Evolutionary conservation across 2,329 filamentous ascomycete species (phyloP).

Genomic region (Cladophialophora bantiana): DNA sequence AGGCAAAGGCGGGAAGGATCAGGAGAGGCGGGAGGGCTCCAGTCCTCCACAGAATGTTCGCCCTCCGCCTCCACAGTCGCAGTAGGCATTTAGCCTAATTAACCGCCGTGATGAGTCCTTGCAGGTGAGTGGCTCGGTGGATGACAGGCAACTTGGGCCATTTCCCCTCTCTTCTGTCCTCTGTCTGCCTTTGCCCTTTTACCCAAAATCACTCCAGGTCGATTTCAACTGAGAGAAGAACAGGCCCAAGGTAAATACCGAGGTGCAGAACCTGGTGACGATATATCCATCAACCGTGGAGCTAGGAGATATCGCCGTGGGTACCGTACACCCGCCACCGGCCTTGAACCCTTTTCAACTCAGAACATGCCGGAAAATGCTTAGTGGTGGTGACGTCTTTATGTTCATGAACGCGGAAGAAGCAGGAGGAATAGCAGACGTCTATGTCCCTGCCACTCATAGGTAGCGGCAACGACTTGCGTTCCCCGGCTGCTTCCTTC

Average conservation of each 20-base stretch:
- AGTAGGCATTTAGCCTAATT: constrained; percentile 22
- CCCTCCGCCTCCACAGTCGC: constrained; percentile 29
- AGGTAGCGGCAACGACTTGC: background rate
- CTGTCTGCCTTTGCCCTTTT: constrained; percentile 17
- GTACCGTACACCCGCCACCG: background rate
- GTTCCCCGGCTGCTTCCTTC: background rate
- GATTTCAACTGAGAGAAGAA: background rate
- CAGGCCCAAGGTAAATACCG: background rate
- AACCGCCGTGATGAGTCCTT: background rate
- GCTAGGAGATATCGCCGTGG: background rate
- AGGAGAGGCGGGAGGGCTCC: constrained; percentile 23
- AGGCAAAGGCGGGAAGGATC: constrained; percentile 11
- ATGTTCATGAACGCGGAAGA: background rate
- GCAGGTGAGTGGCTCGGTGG: background rate
- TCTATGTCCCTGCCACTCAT: constrained; percentile 5
- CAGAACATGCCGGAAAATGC: background rate
- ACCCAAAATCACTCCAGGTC: background rate
- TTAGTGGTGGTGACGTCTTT: background rate
- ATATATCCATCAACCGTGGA: background rate
- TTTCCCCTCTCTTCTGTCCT: constrained; percentile 14
- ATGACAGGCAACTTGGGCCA: background rate
- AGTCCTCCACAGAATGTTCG: constrained; percentile 14
- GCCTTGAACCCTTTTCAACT: background rate
- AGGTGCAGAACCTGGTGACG: constrained; percentile 4
- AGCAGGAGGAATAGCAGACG: background rate